Conservation (phyloP, 2,329 filamentous ascomycete species). For the Parastagonospora avenae region DNA sequence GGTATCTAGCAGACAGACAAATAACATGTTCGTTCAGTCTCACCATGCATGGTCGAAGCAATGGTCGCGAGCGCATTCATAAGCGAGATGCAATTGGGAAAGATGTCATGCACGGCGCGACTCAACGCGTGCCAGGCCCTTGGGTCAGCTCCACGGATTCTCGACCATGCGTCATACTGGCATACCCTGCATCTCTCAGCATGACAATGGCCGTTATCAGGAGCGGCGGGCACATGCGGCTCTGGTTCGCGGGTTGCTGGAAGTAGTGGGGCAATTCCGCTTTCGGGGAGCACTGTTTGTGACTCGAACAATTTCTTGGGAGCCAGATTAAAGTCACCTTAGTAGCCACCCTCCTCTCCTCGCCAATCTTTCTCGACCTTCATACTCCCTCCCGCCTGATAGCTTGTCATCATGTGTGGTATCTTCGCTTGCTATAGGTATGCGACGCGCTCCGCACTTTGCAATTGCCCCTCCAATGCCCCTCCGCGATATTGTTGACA, state of each 20-base stretch:
- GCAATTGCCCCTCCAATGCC: slow-evolving; percentile 31
- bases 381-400: slow-evolving; percentile 3
- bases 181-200: slow-evolving; percentile 10
- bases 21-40: background rate
- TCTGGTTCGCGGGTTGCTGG: slow-evolving; percentile 18
- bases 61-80: slow-evolving; percentile 16
- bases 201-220: slow-evolving; percentile 17
- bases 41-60: no score
- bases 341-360: slow-evolving; percentile 9
- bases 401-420: slow-evolving; percentile 77
- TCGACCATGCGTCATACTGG: slow-evolving; percentile 18
- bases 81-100: slow-evolving; percentile 19
- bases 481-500: slow-evolving; percentile 20
- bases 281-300: slow-evolving; percentile 17
- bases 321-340: slow-evolving; percentile 15
- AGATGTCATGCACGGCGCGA: slow-evolving; percentile 10
- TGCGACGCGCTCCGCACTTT: slow-evolving; percentile 20
- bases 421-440: slow-evolving; percentile 95
- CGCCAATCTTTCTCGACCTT: slow-evolving; percentile 12
- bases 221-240: slow-evolving; percentile 17
- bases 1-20: no score
- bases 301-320: slow-evolving; percentile 28
- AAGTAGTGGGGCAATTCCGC: slow-evolving; percentile 25
- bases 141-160: slow-evolving; percentile 12
- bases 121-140: slow-evolving; percentile 8